phyloP scores from a whole-genome alignment of 352 stramenopile species.

The Globisporangium yorkense region DNA sequence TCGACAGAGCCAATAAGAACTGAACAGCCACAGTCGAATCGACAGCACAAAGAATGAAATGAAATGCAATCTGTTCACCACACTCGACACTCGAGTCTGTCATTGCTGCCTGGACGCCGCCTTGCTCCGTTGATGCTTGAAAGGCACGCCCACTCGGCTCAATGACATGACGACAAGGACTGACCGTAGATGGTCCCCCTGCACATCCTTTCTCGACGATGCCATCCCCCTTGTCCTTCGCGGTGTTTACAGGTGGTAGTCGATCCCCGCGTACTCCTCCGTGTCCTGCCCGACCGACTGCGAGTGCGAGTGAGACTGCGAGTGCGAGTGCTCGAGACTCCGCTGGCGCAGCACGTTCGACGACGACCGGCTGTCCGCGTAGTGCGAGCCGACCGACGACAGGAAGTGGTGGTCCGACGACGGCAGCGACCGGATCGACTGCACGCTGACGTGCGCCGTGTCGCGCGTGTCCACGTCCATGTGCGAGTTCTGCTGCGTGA shows the following conservation, averaged over 20 bases:
- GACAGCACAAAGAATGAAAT: background rate
- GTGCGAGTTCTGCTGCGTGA: conserved; percentile 84
- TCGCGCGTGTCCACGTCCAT: conserved; percentile 81
- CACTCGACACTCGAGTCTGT: too few species aligned
- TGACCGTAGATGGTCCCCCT: background rate
- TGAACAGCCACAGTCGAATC: background rate
- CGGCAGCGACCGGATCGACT: conserved; percentile 61
- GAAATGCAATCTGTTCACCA: background rate
- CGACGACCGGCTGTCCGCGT: conserved; percentile 44
- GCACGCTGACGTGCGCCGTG: conserved; percentile 47
- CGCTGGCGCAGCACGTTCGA: conserved; percentile 46
- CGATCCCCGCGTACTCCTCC: conserved; percentile 79
- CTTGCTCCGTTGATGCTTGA: too few species aligned
- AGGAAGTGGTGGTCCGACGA: conserved; percentile 61
- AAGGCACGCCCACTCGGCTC: too few species aligned
- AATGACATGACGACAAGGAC: too few species aligned
- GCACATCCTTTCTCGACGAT: background rate
- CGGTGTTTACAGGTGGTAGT: conserved; percentile 64
- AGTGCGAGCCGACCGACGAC: conserved; percentile 57
- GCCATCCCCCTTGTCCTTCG: background rate
- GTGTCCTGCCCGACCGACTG: conserved; percentile 73
- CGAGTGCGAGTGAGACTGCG: conserved; percentile 37
- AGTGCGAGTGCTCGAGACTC: conserved; percentile 42
- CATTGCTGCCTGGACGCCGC: too few species aligned
- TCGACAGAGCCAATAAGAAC: background rate